phyloP scores from a whole-genome alignment of 352 stramenopile species.

The Phytophthora foliorum region DNA sequence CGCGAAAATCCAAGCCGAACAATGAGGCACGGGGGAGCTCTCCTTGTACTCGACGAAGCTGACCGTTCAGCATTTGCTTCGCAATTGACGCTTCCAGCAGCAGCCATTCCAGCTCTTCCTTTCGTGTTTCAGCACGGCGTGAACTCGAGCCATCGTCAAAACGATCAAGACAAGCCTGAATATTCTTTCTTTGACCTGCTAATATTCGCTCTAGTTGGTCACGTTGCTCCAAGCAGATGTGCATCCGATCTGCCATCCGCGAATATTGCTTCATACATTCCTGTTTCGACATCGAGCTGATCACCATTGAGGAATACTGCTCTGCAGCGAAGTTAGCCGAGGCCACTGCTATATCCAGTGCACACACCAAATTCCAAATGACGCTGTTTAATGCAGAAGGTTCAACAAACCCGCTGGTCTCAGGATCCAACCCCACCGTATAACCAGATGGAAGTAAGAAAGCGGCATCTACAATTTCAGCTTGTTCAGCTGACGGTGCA shows the following conservation, averaged over 20 bases:
- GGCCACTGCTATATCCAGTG: slow-evolving; percentile 53
- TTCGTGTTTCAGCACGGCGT: slow-evolving; percentile 1
- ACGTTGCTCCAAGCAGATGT: slow-evolving; percentile 56
- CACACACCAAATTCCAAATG: slow-evolving; percentile 67
- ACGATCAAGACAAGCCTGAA: slow-evolving; percentile 22
- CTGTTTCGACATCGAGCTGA: slow-evolving; percentile 18
- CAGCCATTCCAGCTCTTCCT: slow-evolving; percentile 43
- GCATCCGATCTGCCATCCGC: slow-evolving; percentile 40
- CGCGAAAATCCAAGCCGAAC: slow-evolving; percentile 60
- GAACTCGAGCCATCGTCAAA: slow-evolving; percentile 14
- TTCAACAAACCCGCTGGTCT: slow-evolving; percentile 19
- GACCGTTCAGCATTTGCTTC: slow-evolving; percentile 46
- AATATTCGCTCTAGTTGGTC: slow-evolving; percentile 53
- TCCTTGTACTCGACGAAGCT: slow-evolving; percentile 39
- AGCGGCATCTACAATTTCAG: slow-evolving; percentile 52
- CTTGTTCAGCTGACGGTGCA: slow-evolving; percentile 32
- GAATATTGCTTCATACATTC: slow-evolving; percentile 43
- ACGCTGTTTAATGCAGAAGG: slow-evolving; percentile 34
- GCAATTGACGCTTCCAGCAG: slow-evolving; percentile 41
- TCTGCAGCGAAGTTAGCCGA: slow-evolving; percentile 43
- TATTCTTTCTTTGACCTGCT: slow-evolving; percentile 39
- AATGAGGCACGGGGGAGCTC: slow-evolving; percentile 51
- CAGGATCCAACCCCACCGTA: slow-evolving; percentile 11
- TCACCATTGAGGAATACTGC: slow-evolving; percentile 26
- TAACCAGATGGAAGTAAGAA: slow-evolving; percentile 55